Percentiles rank a stretch among this genome's conserved stretches.
phyloP scores from a whole-genome alignment of 164 flowering plant genomes.

The Liriodendron chinense region DNA sequence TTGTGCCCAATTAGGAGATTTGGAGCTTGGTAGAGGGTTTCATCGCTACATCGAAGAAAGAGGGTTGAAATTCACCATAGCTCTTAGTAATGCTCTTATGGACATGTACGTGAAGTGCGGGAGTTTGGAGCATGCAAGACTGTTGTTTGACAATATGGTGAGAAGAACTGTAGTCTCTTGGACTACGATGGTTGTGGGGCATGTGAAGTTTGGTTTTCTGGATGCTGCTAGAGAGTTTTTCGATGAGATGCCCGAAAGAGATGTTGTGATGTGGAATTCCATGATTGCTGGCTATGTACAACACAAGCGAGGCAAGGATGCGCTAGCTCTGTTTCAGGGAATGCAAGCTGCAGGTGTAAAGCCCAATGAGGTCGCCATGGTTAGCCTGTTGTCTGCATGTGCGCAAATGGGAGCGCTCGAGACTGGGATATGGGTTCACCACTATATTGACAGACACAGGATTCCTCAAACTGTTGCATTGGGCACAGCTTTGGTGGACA shows the following conservation, averaged over 20 bases:
- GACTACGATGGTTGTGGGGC: conserved; percentile 65
- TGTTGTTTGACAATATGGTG: conserved; percentile 48
- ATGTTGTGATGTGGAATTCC: conserved; percentile 73
- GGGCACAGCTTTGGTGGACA: conserved; percentile 70
- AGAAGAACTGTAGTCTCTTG: conserved; percentile 50
- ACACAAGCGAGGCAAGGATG: conserved; percentile 49
- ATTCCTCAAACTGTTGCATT: conserved; percentile 43
- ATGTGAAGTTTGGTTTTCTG: conserved; percentile 40
- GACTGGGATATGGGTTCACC: conserved; percentile 64
- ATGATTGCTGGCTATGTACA: conserved; percentile 61
- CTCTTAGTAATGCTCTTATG: conserved; percentile 54
- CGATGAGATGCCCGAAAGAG: conserved; percentile 55
- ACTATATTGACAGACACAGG: conserved; percentile 42
- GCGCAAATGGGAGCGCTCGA: conserved; percentile 70
- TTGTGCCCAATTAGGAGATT: conserved; percentile 46
- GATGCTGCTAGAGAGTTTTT: conserved; percentile 45
- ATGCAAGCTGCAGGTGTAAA: conserved; percentile 42
- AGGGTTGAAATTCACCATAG: conserved; percentile 33
- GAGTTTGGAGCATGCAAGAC: conserved; percentile 38
- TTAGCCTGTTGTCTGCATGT: conserved; percentile 56
- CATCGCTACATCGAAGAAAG: conserved; percentile 35
- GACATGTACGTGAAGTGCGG: conserved; percentile 77
- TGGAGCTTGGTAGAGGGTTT: conserved; percentile 41
- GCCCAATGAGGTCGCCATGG: conserved; percentile 68
- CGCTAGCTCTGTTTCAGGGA: conserved; percentile 54